These are phyloP conservation scores for Avicennia marina DNA, from an alignment of 257 asterid species.

Conservation along the genomic window DNA sequence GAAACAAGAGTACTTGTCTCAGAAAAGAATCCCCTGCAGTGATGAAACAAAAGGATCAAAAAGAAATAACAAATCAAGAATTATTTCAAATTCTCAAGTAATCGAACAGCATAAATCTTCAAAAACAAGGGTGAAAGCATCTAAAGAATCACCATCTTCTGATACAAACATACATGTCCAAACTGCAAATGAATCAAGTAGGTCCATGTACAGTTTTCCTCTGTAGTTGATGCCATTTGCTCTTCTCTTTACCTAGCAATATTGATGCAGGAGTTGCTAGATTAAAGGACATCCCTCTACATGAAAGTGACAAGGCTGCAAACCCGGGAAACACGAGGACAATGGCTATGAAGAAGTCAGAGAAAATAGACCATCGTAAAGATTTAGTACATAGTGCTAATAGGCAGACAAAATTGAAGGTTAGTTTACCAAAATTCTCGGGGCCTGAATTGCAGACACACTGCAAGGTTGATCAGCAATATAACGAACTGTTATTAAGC, in stretches of 20 bases:
- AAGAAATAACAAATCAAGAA: conserved; percentile 39
- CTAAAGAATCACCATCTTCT: conserved; percentile 44
- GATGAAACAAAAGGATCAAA: conserved; percentile 31
- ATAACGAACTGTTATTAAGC: no score
- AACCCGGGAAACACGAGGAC: conserved; percentile 41
- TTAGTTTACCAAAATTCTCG: conserved; percentile 18
- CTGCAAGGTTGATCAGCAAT: no score
- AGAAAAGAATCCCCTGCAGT: conserved; percentile 23
- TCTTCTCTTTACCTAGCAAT: conserved; percentile 20
- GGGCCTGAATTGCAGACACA: no score
- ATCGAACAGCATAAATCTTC: conserved; percentile 35
- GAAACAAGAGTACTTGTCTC: conserved; percentile 29
- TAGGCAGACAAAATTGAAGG: conserved; percentile 61
- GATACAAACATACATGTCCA: conserved; percentile 31
- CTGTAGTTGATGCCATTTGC: not conserved
- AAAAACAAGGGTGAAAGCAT: conserved; percentile 31
- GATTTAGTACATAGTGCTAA: conserved; percentile 29
- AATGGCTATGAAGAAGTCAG: conserved; percentile 48
- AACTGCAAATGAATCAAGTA: conserved; percentile 44
- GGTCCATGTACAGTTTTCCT: conserved; percentile 18
- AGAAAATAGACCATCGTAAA: conserved; percentile 40
- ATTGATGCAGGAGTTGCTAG: conserved; percentile 43
- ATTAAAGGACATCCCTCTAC: conserved; percentile 40
- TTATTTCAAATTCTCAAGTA: conserved; percentile 32
- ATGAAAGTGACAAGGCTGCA: conserved; percentile 36